phyloP scores from a whole-genome alignment of 2,329 filamentous ascomycete genomes.

The Aureobasidium sp. region DNA sequence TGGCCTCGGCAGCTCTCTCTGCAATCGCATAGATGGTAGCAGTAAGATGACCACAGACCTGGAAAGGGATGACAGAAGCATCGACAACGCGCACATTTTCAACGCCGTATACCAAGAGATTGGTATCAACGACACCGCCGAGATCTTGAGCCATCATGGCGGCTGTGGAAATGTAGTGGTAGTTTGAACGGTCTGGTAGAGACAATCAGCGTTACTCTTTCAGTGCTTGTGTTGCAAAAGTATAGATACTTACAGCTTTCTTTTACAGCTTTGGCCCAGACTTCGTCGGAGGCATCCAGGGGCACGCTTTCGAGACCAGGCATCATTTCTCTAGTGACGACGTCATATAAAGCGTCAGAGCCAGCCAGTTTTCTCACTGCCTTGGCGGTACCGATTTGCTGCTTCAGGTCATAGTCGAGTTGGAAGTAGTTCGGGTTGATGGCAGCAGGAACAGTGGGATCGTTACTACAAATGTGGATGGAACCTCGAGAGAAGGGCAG shows the following conservation, averaged over 20 bases:
- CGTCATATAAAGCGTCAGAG: conserved; percentile 18
- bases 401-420: conserved; percentile 28
- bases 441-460: conserved; percentile 26
- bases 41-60: conserved; percentile 30
- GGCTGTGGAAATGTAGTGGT: conserved; percentile 29
- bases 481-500: conserved; percentile 30
- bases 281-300: conserved; percentile 19
- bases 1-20: conserved; percentile 27
- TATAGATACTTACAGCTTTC: neutral
- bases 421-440: conserved; percentile 37
- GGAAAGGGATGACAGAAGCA: conserved; percentile 28
- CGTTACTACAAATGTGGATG: conserved; percentile 25
- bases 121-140: conserved; percentile 29
- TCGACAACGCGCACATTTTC: conserved; percentile 30
- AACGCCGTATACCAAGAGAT: conserved; percentile 28
- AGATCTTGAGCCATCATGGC: conserved; percentile 27
- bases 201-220: neutral
- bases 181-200: conserved; percentile 20
- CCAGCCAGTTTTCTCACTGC: conserved; percentile 21
- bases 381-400: conserved; percentile 27
- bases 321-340: conserved; percentile 17
- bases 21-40: conserved; percentile 31
- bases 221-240: too few species aligned
- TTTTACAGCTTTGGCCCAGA: conserved; percentile 11
- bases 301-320: conserved; percentile 1